Evolutionary conservation across 495 filamentous ascomycete genomes (phyloP), one percentile per base, ranked within the genome.

Genomic region (Cercophora scortea): DNA sequence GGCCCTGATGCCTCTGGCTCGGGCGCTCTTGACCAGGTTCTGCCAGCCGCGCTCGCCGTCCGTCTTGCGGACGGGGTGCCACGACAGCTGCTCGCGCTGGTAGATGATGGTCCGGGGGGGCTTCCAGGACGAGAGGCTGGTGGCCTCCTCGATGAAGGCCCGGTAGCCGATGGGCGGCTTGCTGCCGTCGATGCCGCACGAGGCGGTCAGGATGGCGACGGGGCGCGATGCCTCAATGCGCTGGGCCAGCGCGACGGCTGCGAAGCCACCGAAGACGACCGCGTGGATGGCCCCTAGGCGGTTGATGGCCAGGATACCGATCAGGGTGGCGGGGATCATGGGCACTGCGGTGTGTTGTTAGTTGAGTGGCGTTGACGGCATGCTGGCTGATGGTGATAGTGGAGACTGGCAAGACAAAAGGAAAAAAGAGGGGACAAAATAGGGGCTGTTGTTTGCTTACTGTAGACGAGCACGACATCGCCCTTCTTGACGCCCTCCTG

Each of bases 261-360:
- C 89, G 59, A 96, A 96, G 1, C 91, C 91, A 10, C 91, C 92
- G 65, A 96, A 96, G 3, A 96, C 91, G 8, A 92, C 90, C 4
- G 88, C 82, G 57, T 96, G 91, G 49, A 95, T 84, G 7, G 92
- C 91, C 18, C 92, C 92, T 0, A 96, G 73, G 0, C 90, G 85
- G 41, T 78, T 78, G 55, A 88, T 81, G 25, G 92, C 89, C 3
- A 96, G 82, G 18, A 90, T 87, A 17, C 87, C 90, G 46, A 94
- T 85, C 15, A 95, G 63, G 8, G 91, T 86, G 5, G 88, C 86
- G 1, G 91, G 92, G 36, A 96, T 90, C 91, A 96, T 96, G 50
- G 91, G 92, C 91, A 96, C 88, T 91, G 36, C 0, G 7, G n/a
- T 8, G 3, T 33, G 61, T 55, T 45, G 56, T 12, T 47, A 36